Base-by-base conservation (phyloP, 2,329 filamentous ascomycete genomes). In the Phyllosticta capitalensis region DNA sequence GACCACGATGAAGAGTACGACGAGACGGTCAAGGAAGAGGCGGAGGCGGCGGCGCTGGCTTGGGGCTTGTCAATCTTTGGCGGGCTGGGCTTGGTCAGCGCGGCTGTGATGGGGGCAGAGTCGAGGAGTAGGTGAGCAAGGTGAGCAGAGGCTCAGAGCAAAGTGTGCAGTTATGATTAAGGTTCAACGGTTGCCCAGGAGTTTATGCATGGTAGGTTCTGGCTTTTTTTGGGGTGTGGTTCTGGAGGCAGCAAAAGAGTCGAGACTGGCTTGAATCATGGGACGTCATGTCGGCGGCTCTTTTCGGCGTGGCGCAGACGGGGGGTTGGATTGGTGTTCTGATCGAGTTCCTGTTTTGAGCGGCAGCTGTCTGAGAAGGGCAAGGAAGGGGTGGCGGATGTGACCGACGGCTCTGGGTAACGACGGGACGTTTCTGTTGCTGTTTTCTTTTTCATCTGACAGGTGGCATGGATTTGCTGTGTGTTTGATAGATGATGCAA, bases 21-120 rank as follows among this genome's bases (percentile, higher is more conserved):
- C 7, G 66, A 68, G 17, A 69, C 71, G 54, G 24, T 72, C 14
- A 64, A 67, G 1, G 65, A 67, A 6, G 70, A 69, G 14, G 67
- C 69, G 9, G 72, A 74, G 61, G 67, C 69, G 9, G 72, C 71
- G 9, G 72, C 67, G 6, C 59, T 74, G 55, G 67, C 69, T 1
- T 59, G 73, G 45, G 71, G 69, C 50, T 61, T 74, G 30, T 61
- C 66, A 6, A 68, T 73, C 28, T 45, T 68, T 2, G 72, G 71
- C 10, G 72, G 72, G 6, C 56, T 74, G 22, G 72, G 72, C 1
- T 65, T 69, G 58, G 52, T 71, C 28, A 69, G 67, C 51, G 65
- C 70, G 20, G 65, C 67, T 24, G 68, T 68, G 50, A 61, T 73
- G 19, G 72, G 72, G 9, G 71, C 71, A 19, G 72, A 74, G 63